These are phyloP conservation scores for Stemphylium lycopersici DNA, from an alignment of 2,329 filamentous ascomycete species.

Conservation along the genomic window DNA sequence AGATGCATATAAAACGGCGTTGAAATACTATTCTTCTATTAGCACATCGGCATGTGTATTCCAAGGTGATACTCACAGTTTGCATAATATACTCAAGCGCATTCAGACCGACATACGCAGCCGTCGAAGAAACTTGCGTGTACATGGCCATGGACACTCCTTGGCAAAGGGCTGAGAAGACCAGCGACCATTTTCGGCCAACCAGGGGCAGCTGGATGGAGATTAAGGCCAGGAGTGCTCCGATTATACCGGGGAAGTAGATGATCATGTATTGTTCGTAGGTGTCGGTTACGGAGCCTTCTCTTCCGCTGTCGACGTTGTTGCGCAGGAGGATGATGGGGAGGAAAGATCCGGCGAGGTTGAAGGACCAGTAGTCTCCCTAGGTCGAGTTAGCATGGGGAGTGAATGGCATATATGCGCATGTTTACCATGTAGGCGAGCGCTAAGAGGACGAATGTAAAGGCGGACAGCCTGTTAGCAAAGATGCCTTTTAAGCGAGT, in stretches of 20 bases:
- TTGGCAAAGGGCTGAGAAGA: conserved; percentile 36
- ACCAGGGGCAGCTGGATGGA: conserved; percentile 37
- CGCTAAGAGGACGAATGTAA: conserved; percentile 34
- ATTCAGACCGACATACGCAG: conserved; percentile 36
- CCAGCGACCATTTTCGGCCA: conserved; percentile 38
- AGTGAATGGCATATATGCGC: neutral
- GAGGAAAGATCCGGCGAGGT: conserved; percentile 34
- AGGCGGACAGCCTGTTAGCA: conserved; percentile 32
- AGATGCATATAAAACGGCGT: conserved; percentile 38
- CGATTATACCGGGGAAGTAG: conserved; percentile 37
- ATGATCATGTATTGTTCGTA: conserved; percentile 41
- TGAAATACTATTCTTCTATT: conserved; percentile 28
- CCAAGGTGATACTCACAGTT: conserved; percentile 20
- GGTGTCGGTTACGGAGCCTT: conserved; percentile 31
- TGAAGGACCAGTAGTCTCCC: conserved; percentile 44
- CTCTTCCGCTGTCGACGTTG: conserved; percentile 33
- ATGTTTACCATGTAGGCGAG: conserved; percentile 33
- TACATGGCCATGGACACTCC: conserved; percentile 42
- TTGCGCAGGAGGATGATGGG: conserved; percentile 39
- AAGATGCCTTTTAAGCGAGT: conserved; percentile 36
- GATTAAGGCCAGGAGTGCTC: conserved; percentile 29
- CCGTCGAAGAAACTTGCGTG: conserved; percentile 34
- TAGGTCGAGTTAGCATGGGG: neutral
- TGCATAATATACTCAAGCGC: conserved; percentile 44
- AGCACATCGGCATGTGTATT: neutral